These are phyloP conservation scores for Rhodotorula sp. DNA, from an alignment of 1,284 basidiomycete genomes.

Conservation along the genomic window DNA sequence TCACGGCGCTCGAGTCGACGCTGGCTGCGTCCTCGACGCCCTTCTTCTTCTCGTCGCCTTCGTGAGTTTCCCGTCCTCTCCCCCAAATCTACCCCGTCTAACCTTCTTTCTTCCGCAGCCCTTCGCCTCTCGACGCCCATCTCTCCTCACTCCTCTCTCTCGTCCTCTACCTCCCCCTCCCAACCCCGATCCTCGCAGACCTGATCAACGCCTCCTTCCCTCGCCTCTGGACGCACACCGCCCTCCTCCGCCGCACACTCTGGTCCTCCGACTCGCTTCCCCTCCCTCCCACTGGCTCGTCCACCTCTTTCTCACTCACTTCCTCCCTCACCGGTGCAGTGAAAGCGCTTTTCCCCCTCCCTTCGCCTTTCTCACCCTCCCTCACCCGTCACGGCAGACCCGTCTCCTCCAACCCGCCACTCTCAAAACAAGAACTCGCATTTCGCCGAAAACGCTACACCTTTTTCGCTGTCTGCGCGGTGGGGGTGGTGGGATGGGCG, in stretches of 20 bases:
- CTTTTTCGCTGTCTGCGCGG: slow-evolving; percentile 21
- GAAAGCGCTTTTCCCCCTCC: slow-evolving; percentile 1
- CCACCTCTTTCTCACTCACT: not conserved
- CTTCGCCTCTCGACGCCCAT: slow-evolving; percentile 47
- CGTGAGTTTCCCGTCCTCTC: not conserved
- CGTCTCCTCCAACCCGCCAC: not conserved
- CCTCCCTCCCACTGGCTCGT: not conserved
- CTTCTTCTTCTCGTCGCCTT: slow-evolving; percentile 34
- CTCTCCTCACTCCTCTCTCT: slow-evolving; percentile 50
- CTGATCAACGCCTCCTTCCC: slow-evolving; percentile 44
- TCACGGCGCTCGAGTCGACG: slow-evolving; percentile 31
- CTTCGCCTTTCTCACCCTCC: not conserved
- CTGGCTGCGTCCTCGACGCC: slow-evolving; percentile 28
- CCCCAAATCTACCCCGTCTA: not conserved
- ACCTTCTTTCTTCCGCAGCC: slow-evolving; percentile 7
- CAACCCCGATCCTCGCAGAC: slow-evolving; percentile 47
- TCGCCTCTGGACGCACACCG: slow-evolving; percentile 35
- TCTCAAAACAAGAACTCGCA: slow-evolving; percentile 11
- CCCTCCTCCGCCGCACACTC: slow-evolving; percentile 35
- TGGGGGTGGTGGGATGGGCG: slow-evolving; percentile 30
- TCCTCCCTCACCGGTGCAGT: not conserved
- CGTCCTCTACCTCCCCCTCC: slow-evolving; percentile 47
- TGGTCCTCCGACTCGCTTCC: slow-evolving; percentile 28
- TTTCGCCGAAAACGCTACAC: slow-evolving; percentile 21
- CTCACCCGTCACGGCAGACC: not conserved